Evolutionary conservation across 108 stramenopile genomes (phyloP), one percentile per base, ranked within the genome.

Genomic region (Thalassiosira profunda): DNA sequence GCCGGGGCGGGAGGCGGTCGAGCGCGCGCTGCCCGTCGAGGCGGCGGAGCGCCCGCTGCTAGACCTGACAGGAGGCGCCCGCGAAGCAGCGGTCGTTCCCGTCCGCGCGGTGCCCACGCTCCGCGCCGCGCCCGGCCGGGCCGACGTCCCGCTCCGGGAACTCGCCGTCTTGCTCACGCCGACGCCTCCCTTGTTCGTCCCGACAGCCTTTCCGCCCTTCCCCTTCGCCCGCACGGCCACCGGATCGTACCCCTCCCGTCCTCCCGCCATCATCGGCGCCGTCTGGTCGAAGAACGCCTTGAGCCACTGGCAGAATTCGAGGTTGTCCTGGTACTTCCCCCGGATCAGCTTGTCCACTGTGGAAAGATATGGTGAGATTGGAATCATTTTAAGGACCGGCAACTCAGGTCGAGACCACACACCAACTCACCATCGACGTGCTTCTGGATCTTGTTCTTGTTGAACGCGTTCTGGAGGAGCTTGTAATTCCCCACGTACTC

Each of bases 251-350:
- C 80, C 95, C 25, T 91, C 94, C 43, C 83, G 44, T 0, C 63
- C 73, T 21, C 84, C 80, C 14, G 74, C 56, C 61, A 38, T 49
- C 36, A 38, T 55, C 5, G 47, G 28, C 33, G 36, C 38, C 63
- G 59, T 57, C 69, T 92, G 90, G 64, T 99, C 99, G 67, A 78
- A 92, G 74, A 98, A 98, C 5, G 91, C 88, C 84, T 98, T 98
- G 70, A 97, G 80, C 96, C 95, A 98, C 86, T 99, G 99, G 78
- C 97, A 97, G 67, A 98, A 98, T 64, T 99, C 99, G 35, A 99
- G 82, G 79, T 98, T 98, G 80, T 99, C 98, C 74, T 90, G 90
- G 76, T 95, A 95, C 83, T 91, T 96, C 1, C 82, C 92, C 31
- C 86, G 76, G 72, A 92, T 94, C 74, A 95, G 86, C 59, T 98